Evolutionary conservation across 2,329 filamentous ascomycete genomes (phyloP), one percentile per base, ranked within the genome.

Genomic region (Blastomyces silverae): DNA sequence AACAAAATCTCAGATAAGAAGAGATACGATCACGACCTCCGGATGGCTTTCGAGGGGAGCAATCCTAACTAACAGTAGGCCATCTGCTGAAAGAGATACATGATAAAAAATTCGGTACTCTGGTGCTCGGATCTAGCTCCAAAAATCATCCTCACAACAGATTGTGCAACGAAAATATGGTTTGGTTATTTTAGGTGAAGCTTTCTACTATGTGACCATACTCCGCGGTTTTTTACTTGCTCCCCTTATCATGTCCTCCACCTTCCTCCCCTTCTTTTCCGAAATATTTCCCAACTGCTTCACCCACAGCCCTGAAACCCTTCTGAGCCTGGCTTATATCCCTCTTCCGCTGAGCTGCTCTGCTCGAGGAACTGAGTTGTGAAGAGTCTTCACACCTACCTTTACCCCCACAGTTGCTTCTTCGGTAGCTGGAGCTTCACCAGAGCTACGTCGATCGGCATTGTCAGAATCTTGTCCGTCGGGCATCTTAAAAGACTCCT

Each of bases 281-380:
- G 15, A 61, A 44, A 28, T 46, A n/a, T 46, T 25, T 34, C 3
- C n/a, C 22, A 34, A 61, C 39, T 44, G 58, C 58, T 46, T 61
- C 37, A 28, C 58, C 37, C 37, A 61, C 2, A 7, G 37, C 37
- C 20, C 8, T 46, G 10, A 46, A 46, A 15, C 58, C 20, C 37
- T 20, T 61, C 53, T 60, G 39, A n/a, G 31, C 34, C 8, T 66
- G 44, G 37, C 64, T 63, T 59, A 63, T 50, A 31, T 60, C 58
- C 22, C 58, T 61, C 58, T 44, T 61, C 22, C n/a, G 4, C 59
- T 61, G 13, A 44, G 31, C 11, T 15, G 53, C 28, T 50, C 17
- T 3, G 28, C 61, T 62, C 22, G 61, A 67, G 22, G 61, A 66
- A 37, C 58, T 67, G n/a, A 66, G 61, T 31, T 64, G 64, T 66